Evolutionary conservation across 2,329 filamentous ascomycete species (phyloP), one percentile per base, ranked within the genome.

Genomic region (Cadophora malorum): DNA sequence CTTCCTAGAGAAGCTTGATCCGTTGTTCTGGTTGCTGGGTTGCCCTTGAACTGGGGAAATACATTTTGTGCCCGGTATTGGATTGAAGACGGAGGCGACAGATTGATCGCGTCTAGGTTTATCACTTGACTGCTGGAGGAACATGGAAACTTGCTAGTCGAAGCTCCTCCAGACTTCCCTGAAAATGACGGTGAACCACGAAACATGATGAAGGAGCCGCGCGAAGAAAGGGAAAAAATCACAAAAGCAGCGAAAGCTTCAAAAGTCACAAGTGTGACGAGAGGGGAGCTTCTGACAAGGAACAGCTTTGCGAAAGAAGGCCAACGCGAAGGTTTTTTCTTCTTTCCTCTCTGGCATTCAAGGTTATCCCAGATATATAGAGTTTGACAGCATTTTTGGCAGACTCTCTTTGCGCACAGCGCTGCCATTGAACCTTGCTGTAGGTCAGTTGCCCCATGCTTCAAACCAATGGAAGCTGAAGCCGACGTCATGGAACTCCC

Each of bases 281-380:
- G 52, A 55, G 52, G n/a, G 52, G 52, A 14, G 52, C 14, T 31
- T 33, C 16, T 33, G 7, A 55, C 52, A 55, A 55, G 52, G 52
- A 55, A 55, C 52, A 55, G 52, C 52, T 33, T 28, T 55, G 52
- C 25, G 16, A 33, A 55, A 31, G 23, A 33, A 33, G 12, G 52
- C 25, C 25, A 55, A 9, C 52, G 28, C 25, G 16, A 55, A 55
- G 52, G 52, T 33, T 49, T 49, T 49, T 55, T 16, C 41, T 45
- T n/a, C n/a, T 55, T 31, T 25, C 4, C 45, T 21, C 31, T 16
- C 14, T 55, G 52, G 16, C 52, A 55, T 6, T 19, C 52, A 55
- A 55, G 52, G 25, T 31, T 33, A 33, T 33, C 52, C 52, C 9
- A 5, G 52, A 33, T 19, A 33, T 55, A 8, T n/a, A 55, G 14